Conservation (phyloP, 2,329 filamentous ascomycete species). For the Apiospora sp. region DNA sequence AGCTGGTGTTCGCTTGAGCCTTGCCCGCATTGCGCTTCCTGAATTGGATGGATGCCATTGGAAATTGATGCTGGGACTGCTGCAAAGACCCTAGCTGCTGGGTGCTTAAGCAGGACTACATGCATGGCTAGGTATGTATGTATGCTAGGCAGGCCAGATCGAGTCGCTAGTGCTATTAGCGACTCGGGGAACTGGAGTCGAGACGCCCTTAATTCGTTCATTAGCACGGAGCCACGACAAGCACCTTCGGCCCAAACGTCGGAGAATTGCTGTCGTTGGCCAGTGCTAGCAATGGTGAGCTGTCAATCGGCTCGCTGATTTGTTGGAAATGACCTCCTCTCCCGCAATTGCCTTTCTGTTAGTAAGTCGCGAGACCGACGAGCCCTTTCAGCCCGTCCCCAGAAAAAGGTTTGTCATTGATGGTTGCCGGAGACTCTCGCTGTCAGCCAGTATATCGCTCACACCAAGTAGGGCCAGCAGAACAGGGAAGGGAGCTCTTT, state of each 20-base stretch:
- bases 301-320: constrained; percentile 14
- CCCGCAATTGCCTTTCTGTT: constrained; percentile 3
- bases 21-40: constrained; percentile 18
- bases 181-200: constrained; percentile 16
- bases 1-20: constrained; percentile 18
- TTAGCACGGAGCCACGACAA: constrained; percentile 21
- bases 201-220: not conserved
- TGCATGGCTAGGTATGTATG: constrained; percentile 13
- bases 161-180: constrained; percentile 17
- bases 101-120: not conserved
- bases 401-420: not conserved
- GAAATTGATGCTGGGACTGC: constrained; percentile 8
- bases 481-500: not conserved
- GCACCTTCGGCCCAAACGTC: constrained; percentile 24
- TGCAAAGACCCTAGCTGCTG: constrained; percentile 12
- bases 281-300: constrained; percentile 21
- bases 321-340: not conserved
- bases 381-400: constrained; percentile 7
- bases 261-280: constrained; percentile 23
- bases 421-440: constrained; percentile 13
- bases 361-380: constrained; percentile 15
- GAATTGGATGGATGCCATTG: constrained; percentile 12
- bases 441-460: constrained; percentile 20
- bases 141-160: constrained; percentile 13
- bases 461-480: constrained; percentile 11